Percentiles rank a stretch among this genome's conserved stretches.
These are phyloP conservation scores for Rossbeevera mucosa DNA, from an alignment of 768 basidiomycete genomes.

Conservation along the genomic window DNA sequence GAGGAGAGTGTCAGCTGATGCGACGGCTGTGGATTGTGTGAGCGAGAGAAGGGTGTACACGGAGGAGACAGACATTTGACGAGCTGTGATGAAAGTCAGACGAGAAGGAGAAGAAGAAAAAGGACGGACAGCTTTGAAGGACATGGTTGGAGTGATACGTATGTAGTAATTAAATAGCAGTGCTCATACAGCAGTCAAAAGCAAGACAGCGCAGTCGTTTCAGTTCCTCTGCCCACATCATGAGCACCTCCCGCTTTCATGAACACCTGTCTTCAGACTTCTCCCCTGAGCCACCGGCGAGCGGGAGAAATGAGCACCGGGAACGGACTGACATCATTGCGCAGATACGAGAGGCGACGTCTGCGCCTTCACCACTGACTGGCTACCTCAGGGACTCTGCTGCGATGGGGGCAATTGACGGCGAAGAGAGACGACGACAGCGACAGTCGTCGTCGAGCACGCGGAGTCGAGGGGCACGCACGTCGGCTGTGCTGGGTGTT, in stretches of 20 bases:
- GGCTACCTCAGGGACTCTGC: conserved; percentile 43
- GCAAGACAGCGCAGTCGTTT: conserved; percentile 4
- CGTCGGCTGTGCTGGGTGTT: conserved; percentile 39
- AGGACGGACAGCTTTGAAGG: conserved; percentile 57
- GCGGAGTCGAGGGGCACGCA: conserved; percentile 36
- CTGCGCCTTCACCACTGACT: conserved; percentile 42
- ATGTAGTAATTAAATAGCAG: background rate
- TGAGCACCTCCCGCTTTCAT: conserved; percentile 29
- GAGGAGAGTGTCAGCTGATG: conserved; percentile 87
- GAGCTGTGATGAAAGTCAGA: conserved; percentile 33
- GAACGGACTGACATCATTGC: conserved; percentile 33
- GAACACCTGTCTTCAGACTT: conserved; percentile 26
- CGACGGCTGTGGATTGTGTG: conserved; percentile 54
- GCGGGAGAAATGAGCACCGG: conserved; percentile 1
- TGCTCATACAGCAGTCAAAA: conserved; percentile 12
- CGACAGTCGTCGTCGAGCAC: conserved; percentile 36
- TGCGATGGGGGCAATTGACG: conserved; percentile 34
- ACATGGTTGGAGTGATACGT: conserved; percentile 40
- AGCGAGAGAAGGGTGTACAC: no score
- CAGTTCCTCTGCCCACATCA: conserved; percentile 12
- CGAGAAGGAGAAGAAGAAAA: background rate
- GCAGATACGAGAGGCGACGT: conserved; percentile 42
- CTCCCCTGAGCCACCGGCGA: conserved; percentile 10
- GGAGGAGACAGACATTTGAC: conserved; percentile 47
- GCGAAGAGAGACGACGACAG: conserved; percentile 26